These are phyloP conservation scores for Bryum argenteum DNA, from an alignment of 225 moss, liverwort and hornwort genomes.

Conservation along the genomic window DNA sequence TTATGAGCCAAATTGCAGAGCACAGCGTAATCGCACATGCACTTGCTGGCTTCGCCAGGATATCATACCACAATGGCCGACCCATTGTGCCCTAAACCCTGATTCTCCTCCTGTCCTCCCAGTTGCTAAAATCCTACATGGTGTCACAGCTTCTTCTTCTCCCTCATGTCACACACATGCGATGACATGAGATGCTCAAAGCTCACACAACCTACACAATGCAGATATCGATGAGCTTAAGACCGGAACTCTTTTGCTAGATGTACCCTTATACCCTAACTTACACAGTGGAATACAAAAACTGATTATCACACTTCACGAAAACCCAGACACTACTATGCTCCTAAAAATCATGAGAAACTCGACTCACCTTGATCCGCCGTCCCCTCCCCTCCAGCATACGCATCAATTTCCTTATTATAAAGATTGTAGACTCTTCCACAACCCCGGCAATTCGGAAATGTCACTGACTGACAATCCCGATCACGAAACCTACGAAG, in stretches of 20 bases:
- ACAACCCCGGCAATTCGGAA: not conserved
- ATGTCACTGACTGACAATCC: not conserved
- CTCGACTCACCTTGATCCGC: conserved; percentile 21
- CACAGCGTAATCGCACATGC: conserved; percentile 73
- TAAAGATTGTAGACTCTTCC: no score
- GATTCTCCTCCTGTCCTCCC: conserved; percentile 16
- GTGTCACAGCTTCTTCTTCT: conserved; percentile 9
- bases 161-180: conserved; percentile 5
- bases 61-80: conserved; percentile 76
- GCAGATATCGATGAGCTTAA: not conserved
- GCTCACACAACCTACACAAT: conserved; percentile 14
- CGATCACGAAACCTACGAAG: not conserved
- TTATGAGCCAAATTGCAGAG: conserved; percentile 74
- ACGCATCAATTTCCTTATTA: no score
- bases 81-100: conserved; percentile 62
- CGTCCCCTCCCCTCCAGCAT: not conserved
- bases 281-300: conserved; percentile 5
- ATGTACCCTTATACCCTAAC: conserved; percentile 10
- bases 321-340: not conserved
- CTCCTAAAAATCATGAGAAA: not conserved
- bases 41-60: conserved; percentile 78
- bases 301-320: not conserved
- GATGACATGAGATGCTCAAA: no score
- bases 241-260: not conserved
- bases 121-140: conserved; percentile 20